These are phyloP conservation scores for Colletotrichum euphorbiae DNA, from an alignment of 2,329 filamentous ascomycete genomes.

Conservation along the genomic window DNA sequence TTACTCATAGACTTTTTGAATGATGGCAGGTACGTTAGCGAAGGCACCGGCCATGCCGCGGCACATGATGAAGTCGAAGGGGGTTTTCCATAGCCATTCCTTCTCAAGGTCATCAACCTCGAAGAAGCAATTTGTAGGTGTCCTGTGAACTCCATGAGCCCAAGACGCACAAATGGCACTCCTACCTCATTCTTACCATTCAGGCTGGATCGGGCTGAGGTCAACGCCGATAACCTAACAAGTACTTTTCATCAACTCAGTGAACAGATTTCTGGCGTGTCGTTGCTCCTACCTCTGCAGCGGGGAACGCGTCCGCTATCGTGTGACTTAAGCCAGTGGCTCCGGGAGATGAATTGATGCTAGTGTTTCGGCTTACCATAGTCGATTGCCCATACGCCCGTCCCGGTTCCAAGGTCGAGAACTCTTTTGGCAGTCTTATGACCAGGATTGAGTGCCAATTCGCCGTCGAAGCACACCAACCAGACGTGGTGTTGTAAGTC, in stretches of 20 bases:
- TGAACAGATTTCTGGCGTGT: background rate
- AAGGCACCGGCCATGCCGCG: slow-evolving; percentile 48
- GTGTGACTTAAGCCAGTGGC: background rate
- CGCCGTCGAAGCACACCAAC: background rate
- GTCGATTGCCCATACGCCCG: background rate
- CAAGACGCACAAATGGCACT: too few relatives aligned
- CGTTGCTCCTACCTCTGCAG: background rate
- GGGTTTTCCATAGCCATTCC: slow-evolving; percentile 43
- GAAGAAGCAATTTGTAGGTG: slow-evolving; percentile 58
- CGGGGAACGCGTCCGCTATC: background rate
- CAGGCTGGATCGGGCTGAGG: background rate
- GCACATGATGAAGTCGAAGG: slow-evolving; percentile 51
- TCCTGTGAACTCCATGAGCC: slow-evolving; percentile 32
- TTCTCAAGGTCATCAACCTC: too few relatives aligned
- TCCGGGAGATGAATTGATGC: background rate
- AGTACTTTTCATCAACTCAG: background rate
- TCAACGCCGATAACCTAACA: background rate
- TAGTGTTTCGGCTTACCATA: slow-evolving; percentile 4
- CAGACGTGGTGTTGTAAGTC: background rate
- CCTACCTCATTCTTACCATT: background rate
- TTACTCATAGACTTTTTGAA: slow-evolving; percentile 42
- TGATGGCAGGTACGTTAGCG: slow-evolving; percentile 42
- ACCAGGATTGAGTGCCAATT: background rate
- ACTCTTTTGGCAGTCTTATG: background rate
- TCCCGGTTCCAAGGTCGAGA: background rate